Conservation (phyloP, 2,329 filamentous ascomycete genomes). For the Trichoderma simmonsii region DNA sequence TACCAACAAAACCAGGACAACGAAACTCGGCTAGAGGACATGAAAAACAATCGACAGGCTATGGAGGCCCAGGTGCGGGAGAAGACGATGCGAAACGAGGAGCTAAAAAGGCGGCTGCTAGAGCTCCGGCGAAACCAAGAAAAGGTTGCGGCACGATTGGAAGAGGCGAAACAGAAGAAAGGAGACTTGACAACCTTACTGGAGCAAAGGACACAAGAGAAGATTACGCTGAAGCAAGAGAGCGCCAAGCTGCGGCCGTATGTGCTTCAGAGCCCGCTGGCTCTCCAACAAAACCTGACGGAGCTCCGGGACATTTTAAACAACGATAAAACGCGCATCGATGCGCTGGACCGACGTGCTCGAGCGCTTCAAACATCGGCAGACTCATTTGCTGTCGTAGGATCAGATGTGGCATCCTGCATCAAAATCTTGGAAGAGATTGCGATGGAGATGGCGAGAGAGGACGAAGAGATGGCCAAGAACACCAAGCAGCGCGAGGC, state of each 20-base stretch:
- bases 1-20: slow-evolving; percentile 85
- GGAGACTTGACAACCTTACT: slow-evolving; percentile 67
- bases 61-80: slow-evolving; percentile 81
- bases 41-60: slow-evolving; percentile 73
- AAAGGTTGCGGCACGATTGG: slow-evolving; percentile 75
- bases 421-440: slow-evolving; percentile 90
- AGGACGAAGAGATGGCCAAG: slow-evolving; percentile 83
- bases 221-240: slow-evolving; percentile 73
- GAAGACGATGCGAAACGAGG: slow-evolving; percentile 81
- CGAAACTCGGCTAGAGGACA: slow-evolving; percentile 73
- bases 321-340: slow-evolving; percentile 79
- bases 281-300: slow-evolving; percentile 75
- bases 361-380: slow-evolving; percentile 86
- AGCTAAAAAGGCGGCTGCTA: slow-evolving; percentile 76
- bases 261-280: slow-evolving; percentile 80
- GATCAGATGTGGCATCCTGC: slow-evolving; percentile 80
- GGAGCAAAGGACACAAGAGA: slow-evolving; percentile 68
- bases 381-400: slow-evolving; percentile 83
- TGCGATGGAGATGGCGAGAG: slow-evolving; percentile 75
- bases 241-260: slow-evolving; percentile 88
- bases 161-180: slow-evolving; percentile 80
- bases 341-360: slow-evolving; percentile 80
- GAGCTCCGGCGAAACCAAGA: slow-evolving; percentile 81
- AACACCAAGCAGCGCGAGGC: slow-evolving; percentile 82
- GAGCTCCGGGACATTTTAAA: slow-evolving; percentile 77